Base-by-base conservation (phyloP, 2,329 filamentous ascomycete genomes). In the Cadophora luteo-olivacea region DNA sequence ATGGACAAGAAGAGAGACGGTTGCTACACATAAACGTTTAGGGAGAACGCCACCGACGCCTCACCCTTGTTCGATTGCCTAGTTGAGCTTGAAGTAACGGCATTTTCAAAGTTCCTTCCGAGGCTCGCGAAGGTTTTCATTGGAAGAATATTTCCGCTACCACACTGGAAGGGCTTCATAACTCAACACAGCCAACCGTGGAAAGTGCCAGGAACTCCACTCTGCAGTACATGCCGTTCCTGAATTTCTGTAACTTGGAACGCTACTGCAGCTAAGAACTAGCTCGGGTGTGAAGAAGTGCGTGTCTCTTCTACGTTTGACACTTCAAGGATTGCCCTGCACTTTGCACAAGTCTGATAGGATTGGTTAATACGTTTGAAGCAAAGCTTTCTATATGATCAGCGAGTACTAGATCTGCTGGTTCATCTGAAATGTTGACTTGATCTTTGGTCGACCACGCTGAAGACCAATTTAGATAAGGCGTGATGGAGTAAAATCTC, bases 21-120 rank as follows among this genome's bases (percentile, higher is more conserved):
- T 19, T 58, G 32, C 55, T 38, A 58, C 33, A 24, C 19, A 38
- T 9, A 38, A 38, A n/a, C 19, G 32, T 58, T 58, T 38, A 22
- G 19, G 14, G 32, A 58, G 32, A 24, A 19, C 33, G 33, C 55
- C 55, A 58, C 11, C 19, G 55, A 58, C 24, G 22, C 32, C 16
- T 11, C 32, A 22, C 22, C 32, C 51, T 54, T 54, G 51, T 54
- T 54, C 51, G 51, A 32, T 8, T 32, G 9, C 51, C 51, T n/a
- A 54, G 51, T 38, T 58, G 32, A 24, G 55, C 32, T 36, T 22
- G 55, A 41, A 57, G 54, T 19, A 3, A 22, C 55, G 55, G 55
- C 32, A 38, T 38, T 38, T 22, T 38, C 19, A 38, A 5, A 54
- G 9, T 14, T 29, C 7, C 51, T 16, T 54, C 45, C 45, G 45